Evolutionary conservation across 1,139 yeast genomes (phyloP), one percentile per base, ranked within the genome.

Genomic region (Wickerhamiella infanticola): DNA sequence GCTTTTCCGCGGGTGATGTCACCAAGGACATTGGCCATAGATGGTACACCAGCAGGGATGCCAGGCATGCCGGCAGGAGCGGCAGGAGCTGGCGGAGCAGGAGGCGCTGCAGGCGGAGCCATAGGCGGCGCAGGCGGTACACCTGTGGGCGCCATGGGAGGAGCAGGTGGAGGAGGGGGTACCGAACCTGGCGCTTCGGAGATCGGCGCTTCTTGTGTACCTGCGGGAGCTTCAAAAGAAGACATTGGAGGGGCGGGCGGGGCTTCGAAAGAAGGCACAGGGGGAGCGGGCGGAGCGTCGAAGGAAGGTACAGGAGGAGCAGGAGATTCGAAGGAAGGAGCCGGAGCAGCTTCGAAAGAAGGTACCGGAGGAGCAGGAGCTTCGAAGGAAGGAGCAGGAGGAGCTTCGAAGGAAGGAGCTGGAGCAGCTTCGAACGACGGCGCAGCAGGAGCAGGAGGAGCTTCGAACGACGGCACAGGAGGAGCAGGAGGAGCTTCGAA

Each of bases 1-100:
- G 70, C 49, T 45, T 59, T 65, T 24, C 81, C 81, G 3, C 69
- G 70, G n/a, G 69, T 68, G 48, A 76, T 76, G 55, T 75, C 79
- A 6, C 77, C 77, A 42, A 76, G 64, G 40, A 75, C 64, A 0
- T 75, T 74, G 24, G 67, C 61, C 40, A 74, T 64, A 47, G 66
- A 62, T 4, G 71, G 67, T 2, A 64, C 59, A 0, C 66, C 69
- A 9, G 54, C 47, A 2, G 63, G 56, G 25, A 55, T 50, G 18
- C n/a, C 6, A 31, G 48, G 24, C 5, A 53, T 44, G 9, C 51
- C 25, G 53, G 53, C 50, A 9, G 51, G 50, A 3, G 51, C 47
- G 2, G 39, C 44, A 5, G 63, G 61, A 5, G 53, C 43, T 1
- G 53, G 48, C n/a, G 49, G 47, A 9, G 48, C 42, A 3, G 47